Conservation (phyloP, 306 rosid species). For the Trifolium fragiferum region DNA sequence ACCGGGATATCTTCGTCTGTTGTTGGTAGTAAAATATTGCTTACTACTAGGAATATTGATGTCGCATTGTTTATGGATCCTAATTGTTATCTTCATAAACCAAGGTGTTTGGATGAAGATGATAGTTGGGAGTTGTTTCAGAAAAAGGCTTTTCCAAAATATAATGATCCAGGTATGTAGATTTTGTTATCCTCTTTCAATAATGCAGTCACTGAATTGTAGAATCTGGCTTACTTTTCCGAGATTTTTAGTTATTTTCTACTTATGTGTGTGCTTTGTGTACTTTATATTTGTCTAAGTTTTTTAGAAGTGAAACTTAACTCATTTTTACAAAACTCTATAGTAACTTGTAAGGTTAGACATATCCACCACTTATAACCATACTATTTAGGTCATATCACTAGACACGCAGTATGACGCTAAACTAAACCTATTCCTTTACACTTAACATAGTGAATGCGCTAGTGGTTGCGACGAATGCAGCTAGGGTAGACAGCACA, state of each 20-base stretch:
- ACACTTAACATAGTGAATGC: not conserved
- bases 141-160: conserved; percentile 50
- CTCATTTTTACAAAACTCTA: not conserved
- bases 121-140: conserved; percentile 56
- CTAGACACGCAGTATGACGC: not conserved
- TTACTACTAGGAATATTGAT: conserved; percentile 52
- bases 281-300: not conserved
- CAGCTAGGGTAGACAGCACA: not conserved
- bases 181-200: not conserved
- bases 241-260: not conserved
- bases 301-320: not conserved
- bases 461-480: not conserved
- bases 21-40: conserved; percentile 54
- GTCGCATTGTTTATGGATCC: conserved; percentile 48
- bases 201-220: not conserved
- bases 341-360: too few relatives aligned
- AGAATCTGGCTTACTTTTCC: not conserved
- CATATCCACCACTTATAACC: not conserved
- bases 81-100: conserved; percentile 46
- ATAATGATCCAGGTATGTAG: conserved; percentile 48
- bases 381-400: not conserved
- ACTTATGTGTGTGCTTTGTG: not conserved
- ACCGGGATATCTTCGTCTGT: conserved; percentile 33
- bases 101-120: conserved; percentile 40
- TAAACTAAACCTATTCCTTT: not conserved